Conservation (phyloP, 306 rosid genomes). For the Ziziphus jujuba region DNA sequence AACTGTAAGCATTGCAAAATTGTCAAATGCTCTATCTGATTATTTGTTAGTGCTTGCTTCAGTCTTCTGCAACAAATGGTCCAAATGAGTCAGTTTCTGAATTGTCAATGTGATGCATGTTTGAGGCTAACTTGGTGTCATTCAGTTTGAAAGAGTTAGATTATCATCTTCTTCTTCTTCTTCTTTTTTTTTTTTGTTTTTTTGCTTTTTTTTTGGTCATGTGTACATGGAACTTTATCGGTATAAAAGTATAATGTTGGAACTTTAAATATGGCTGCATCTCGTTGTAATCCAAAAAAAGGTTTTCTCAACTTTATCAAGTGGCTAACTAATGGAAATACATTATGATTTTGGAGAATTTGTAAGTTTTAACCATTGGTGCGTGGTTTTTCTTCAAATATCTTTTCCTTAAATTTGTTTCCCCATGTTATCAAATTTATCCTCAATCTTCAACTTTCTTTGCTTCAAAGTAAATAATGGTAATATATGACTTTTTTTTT, state of each 20-base stretch:
- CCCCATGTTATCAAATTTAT: neutral
- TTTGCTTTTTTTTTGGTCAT: neutral
- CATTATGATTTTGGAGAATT: neutral
- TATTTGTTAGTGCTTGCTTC: neutral
- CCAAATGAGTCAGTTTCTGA: neutral
- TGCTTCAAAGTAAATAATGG: neutral
- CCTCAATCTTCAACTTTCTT: neutral
- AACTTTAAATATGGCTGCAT: neutral
- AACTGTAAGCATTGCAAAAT: constrained; percentile 45
- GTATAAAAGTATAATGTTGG: neutral
- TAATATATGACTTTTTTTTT: too few relatives aligned
- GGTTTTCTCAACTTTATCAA: neutral
- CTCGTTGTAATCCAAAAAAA: neutral
- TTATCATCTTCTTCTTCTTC: too few relatives aligned
- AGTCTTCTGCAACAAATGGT: neutral
- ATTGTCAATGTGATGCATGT: neutral
- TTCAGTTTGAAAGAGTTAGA: neutral
- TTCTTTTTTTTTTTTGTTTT: too few relatives aligned
- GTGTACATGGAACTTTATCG: neutral
- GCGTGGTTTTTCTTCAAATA: neutral
- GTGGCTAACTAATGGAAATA: neutral
- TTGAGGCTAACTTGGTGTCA: neutral
- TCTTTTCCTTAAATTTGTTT: neutral
- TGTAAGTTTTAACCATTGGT: neutral
- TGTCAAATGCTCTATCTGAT: neutral